Evolutionary conservation across 805 yeast species (phyloP), one percentile per base, ranked within the genome.

Genomic region (Limtongia smithiae): DNA sequence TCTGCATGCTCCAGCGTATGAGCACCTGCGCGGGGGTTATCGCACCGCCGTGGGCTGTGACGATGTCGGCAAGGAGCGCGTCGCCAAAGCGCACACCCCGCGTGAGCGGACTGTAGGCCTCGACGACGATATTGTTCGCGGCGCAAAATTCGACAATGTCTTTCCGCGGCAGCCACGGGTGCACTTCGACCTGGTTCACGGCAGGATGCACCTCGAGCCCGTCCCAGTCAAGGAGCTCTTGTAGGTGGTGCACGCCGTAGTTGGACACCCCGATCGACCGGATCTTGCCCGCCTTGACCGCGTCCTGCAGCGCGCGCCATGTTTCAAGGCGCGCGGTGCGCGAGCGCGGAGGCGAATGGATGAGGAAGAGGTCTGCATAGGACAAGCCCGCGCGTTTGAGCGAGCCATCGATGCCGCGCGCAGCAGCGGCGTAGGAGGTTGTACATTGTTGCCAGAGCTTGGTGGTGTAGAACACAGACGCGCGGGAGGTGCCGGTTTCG

Each of bases 321-420:
- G 78, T 69, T 40, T 73, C 78, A 32, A 77, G 66, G 43, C 84
- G 62, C 22, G 43, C 55, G 24, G 48, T 51, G 22, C 46, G 37
- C 37, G 55, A 39, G 17, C 45, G 53, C 28, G 50, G 51, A 15
- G 77, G 77, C 12, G 82, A 76, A 61, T 80, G 85, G 55, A 86
- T 80, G 60, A 86, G 70, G 38, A 82, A 66, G 50, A 86, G 67
- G 62, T 87, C 95, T 54, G 86, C 83, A 61, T 85, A 85, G n/a
- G 72, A 77, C 41, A 85, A 65, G 1, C 66, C 71, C 4, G 81
- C 84, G 41, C 73, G 70, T 4, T 65, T 65, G 37, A 83, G 61
- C 54, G 86, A 80, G 17, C 70, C 73, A 32, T 71, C 68, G 50
- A 86, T 80, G 14, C 87, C 91, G 4, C 48, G 50, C 46, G 74